Conservation (phyloP, 352 stramenopile genomes). For the Halophytophthora polymorphica region DNA sequence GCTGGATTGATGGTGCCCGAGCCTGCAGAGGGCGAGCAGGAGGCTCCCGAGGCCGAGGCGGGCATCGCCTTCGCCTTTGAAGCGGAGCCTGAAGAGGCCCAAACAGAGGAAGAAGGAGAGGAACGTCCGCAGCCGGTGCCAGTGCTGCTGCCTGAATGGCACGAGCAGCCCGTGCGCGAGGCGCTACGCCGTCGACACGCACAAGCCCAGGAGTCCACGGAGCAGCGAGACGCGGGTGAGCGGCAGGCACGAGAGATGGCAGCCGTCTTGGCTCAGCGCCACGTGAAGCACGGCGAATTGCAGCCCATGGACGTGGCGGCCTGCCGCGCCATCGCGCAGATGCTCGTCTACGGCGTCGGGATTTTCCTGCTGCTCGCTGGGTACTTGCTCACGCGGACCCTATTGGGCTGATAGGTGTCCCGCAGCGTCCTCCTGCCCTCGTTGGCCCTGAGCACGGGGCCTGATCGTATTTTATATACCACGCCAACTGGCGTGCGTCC, state of each 20-base stretch:
- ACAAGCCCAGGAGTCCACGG: conserved; percentile 19
- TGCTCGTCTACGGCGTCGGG: conserved; percentile 41
- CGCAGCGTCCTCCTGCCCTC: conserved; percentile 1
- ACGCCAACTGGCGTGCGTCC: background rate
- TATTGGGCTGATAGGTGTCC: conserved; percentile 20
- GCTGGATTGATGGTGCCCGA: conserved; percentile 33
- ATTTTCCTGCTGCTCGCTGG: conserved; percentile 34
- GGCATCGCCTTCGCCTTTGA: conserved; percentile 51
- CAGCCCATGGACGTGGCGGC: conserved; percentile 38
- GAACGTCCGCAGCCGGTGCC: conserved; percentile 6
- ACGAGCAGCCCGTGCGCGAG: conserved; percentile 41
- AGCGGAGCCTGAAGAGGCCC: conserved; percentile 28
- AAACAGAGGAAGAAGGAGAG: conserved; percentile 13
- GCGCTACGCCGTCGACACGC: conserved; percentile 54
- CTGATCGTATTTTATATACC: conserved; percentile 12
- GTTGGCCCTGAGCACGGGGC: background rate
- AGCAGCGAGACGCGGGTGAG: conserved; percentile 38
- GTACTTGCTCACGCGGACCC: conserved; percentile 21
- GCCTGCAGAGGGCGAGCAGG: conserved; percentile 13
- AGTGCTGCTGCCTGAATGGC: conserved; percentile 61
- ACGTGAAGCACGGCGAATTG: conserved; percentile 35
- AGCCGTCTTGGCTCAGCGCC: conserved; percentile 39
- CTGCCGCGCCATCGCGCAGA: conserved; percentile 41
- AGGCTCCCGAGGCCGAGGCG: conserved; percentile 4
- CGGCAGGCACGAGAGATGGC: conserved; percentile 52